phyloP scores from a whole-genome alignment of 192 early-diverging fungal genomes.

The Kickxella alabastrina region DNA sequence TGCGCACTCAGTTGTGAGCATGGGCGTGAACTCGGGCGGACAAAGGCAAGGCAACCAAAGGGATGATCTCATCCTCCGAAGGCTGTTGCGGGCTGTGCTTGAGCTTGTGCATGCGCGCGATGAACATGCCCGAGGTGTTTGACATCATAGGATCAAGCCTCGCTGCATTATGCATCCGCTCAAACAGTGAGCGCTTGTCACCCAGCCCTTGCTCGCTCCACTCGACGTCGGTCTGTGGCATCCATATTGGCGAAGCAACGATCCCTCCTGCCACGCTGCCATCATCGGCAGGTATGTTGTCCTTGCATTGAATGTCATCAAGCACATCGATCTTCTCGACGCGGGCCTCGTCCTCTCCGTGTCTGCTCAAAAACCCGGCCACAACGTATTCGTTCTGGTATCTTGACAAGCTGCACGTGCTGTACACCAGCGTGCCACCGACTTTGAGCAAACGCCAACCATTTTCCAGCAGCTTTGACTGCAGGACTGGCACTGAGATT shows the following conservation, averaged over 20 bases:
- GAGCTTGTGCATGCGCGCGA: constrained; percentile 72
- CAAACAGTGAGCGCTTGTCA: constrained; percentile 8
- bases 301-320: not conserved
- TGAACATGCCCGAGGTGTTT: constrained; percentile 57
- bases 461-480: constrained; percentile 66
- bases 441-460: constrained; percentile 71
- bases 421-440: constrained; percentile 84
- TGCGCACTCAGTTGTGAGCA: not conserved
- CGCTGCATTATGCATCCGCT: constrained; percentile 20
- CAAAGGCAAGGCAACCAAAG: too few relatives aligned
- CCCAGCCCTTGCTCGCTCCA: constrained; percentile 7
- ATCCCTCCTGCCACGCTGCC: not conserved
- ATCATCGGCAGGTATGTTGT: not conserved
- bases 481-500: constrained; percentile 52
- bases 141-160: constrained; percentile 44
- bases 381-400: constrained; percentile 87
- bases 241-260: constrained; percentile 3
- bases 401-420: constrained; percentile 71
- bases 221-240: constrained; percentile 13
- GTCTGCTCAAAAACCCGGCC: constrained; percentile 64
- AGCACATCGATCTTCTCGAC: constrained; percentile 16
- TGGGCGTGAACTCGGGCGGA: too few relatives aligned
- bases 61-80: not conserved
- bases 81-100: not conserved
- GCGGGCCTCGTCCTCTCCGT: constrained; percentile 20